Conservation (phyloP, 2,329 filamentous ascomycete genomes). For the Fusarium chaquense region DNA sequence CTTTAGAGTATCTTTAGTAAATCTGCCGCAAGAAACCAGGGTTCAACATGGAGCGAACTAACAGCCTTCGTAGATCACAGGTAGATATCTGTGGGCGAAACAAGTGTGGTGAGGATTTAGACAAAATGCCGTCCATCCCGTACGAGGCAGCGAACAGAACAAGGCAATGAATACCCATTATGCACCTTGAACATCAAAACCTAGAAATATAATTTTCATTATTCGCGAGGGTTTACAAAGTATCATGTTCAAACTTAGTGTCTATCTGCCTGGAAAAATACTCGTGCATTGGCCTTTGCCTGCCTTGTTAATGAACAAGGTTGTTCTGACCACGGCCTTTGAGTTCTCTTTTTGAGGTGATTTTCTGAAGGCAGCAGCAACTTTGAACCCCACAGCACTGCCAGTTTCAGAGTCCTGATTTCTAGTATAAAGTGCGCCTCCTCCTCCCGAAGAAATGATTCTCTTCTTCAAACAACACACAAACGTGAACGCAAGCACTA, state of each 20-base stretch:
- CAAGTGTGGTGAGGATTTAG: not conserved
- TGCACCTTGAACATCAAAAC: not conserved
- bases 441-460: not conserved
- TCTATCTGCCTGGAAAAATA: not conserved
- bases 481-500: not conserved
- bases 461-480: not conserved
- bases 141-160: not conserved
- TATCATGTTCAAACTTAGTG: not conserved
- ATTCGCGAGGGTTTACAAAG: not conserved
- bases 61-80: not conserved
- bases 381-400: conserved; percentile 22
- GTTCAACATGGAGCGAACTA: too few relatives aligned
- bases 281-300: not conserved
- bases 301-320: not conserved
- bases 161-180: not conserved
- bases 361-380: conserved; percentile 40
- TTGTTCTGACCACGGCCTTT: conserved; percentile 21
- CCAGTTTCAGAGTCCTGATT: not conserved
- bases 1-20: too few relatives aligned
- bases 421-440: conserved; percentile 9
- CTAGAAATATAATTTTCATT: conserved; percentile 6
- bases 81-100: not conserved
- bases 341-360: conserved; percentile 4
- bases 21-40: too few relatives aligned
- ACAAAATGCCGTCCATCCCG: not conserved